Evolutionary conservation across 2,329 filamentous ascomycete species (phyloP).

Genomic region (Colletotrichum sp.): DNA sequence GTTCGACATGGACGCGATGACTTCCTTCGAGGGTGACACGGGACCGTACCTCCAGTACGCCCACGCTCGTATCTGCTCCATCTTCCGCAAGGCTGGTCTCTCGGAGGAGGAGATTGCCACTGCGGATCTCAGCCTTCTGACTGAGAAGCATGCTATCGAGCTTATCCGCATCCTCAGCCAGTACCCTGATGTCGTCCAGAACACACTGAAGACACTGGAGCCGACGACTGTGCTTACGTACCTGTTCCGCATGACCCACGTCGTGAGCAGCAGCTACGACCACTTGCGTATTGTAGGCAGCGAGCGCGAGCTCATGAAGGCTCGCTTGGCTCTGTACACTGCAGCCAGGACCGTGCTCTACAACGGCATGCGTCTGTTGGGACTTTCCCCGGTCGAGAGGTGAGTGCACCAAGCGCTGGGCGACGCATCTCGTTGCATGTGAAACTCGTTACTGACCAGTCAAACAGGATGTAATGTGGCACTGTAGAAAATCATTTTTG

Average conservation of each 20-base stretch:
- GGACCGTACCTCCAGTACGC: slow-evolving; percentile 87
- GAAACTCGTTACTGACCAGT: slow-evolving; percentile 3
- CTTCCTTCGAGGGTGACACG: slow-evolving; percentile 74
- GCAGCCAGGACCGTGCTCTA: slow-evolving; percentile 75
- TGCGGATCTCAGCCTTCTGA: slow-evolving; percentile 72
- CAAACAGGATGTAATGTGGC: slow-evolving; percentile 17
- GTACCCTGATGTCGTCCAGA: slow-evolving; percentile 84
- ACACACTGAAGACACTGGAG: slow-evolving; percentile 85
- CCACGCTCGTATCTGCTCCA: slow-evolving; percentile 73
- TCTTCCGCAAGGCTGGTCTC: slow-evolving; percentile 61
- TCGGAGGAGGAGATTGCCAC: slow-evolving; percentile 61
- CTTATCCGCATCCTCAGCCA: slow-evolving; percentile 78
- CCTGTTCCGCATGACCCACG: slow-evolving; percentile 86
- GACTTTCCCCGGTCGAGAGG: slow-evolving; percentile 74
- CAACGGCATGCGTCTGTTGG: slow-evolving; percentile 85
- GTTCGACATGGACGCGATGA: slow-evolving; percentile 65
- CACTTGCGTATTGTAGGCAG: slow-evolving; percentile 82
- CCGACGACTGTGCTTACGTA: slow-evolving; percentile 65
- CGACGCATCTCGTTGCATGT: neutral
- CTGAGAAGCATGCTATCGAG: slow-evolving; percentile 74
- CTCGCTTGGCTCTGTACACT: slow-evolving; percentile 80
- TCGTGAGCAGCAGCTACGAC: slow-evolving; percentile 81
- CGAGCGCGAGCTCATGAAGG: slow-evolving; percentile 72
- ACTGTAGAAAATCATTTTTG: neutral
- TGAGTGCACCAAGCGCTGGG: slow-evolving; percentile 1